Evolutionary conservation across 2,329 filamentous ascomycete genomes (phyloP).

Genomic region (Aspergillus quadricinctus): DNA sequence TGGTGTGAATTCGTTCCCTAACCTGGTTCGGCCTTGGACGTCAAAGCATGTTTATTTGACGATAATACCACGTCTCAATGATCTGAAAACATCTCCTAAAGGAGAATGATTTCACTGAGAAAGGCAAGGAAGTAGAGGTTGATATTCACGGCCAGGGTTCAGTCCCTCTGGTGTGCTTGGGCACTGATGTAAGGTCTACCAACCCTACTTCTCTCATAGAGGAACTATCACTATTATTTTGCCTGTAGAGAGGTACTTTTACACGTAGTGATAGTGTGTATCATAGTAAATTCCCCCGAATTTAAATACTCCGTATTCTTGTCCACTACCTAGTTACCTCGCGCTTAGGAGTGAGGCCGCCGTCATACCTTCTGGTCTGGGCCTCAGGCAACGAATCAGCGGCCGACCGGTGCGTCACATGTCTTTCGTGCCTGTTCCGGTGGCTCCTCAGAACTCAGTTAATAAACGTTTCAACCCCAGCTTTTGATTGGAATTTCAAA

Average conservation of each 20-base stretch:
- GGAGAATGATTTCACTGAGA: neutral
- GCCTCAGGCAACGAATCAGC: conserved; percentile 15
- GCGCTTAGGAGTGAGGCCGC: neutral
- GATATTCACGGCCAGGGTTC: neutral
- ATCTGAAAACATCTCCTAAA: neutral
- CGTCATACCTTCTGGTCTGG: neutral
- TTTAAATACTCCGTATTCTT: neutral
- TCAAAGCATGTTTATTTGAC: neutral
- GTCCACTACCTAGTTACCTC: neutral
- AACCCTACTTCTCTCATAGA: neutral
- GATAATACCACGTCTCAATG: neutral
- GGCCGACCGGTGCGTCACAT: conserved; percentile 11
- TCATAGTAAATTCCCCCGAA: neutral
- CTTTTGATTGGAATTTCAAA: neutral
- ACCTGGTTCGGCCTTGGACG: neutral
- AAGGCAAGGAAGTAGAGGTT: neutral
- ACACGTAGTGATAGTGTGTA: neutral
- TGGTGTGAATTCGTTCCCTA: neutral
- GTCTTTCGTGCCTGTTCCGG: conserved; percentile 10
- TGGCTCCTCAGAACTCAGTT: neutral
- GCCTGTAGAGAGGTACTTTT: neutral
- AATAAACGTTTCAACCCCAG: neutral
- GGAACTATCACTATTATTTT: neutral
- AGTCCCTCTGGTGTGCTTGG: neutral
- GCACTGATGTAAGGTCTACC: neutral